Conservation (phyloP, 2,329 filamentous ascomycete genomes). For the Alternaria consortialis region DNA sequence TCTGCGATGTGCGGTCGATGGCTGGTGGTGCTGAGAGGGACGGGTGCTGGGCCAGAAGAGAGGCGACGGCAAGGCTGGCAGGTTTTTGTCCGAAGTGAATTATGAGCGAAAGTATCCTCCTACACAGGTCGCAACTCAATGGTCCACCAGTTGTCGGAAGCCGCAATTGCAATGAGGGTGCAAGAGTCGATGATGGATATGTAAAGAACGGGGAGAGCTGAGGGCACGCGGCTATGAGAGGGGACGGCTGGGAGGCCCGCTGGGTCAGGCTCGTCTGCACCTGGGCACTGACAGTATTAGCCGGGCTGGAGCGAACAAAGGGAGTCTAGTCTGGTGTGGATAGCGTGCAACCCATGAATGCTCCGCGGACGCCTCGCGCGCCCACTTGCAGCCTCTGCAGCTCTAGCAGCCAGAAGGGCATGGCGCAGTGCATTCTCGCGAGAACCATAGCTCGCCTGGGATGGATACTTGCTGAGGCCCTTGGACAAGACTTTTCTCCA, state of each 20-base stretch:
- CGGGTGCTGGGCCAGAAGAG: constrained; percentile 4
- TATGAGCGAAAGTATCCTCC: neutral
- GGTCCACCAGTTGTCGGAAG: constrained; percentile 1
- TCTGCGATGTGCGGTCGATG: constrained; percentile 1
- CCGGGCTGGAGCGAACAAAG: constrained; percentile 23
- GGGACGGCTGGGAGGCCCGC: constrained; percentile 18
- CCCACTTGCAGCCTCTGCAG: constrained; percentile 6
- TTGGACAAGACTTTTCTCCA: neutral
- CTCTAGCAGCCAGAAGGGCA: neutral
- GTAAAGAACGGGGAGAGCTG: constrained; percentile 13
- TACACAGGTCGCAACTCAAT: neutral
- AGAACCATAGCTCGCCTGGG: neutral
- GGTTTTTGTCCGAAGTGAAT: neutral
- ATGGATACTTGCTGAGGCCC: neutral
- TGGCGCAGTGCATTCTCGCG: neutral
- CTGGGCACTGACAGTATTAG: constrained; percentile 21
- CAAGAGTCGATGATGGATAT: constrained; percentile 10
- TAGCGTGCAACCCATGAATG: constrained; percentile 13
- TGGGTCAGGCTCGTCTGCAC: constrained; percentile 20
- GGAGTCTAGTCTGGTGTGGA: constrained; percentile 10
- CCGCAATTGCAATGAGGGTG: constrained; percentile 8
- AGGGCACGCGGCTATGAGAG: constrained; percentile 17
- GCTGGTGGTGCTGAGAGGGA: neutral
- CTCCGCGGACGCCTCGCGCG: constrained; percentile 11
- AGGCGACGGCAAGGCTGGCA: constrained; percentile 8